Evolutionary conservation across 331 rosid species (phyloP), one percentile per base, ranked within the genome.

Genomic region (Spiraea crenata): DNA sequence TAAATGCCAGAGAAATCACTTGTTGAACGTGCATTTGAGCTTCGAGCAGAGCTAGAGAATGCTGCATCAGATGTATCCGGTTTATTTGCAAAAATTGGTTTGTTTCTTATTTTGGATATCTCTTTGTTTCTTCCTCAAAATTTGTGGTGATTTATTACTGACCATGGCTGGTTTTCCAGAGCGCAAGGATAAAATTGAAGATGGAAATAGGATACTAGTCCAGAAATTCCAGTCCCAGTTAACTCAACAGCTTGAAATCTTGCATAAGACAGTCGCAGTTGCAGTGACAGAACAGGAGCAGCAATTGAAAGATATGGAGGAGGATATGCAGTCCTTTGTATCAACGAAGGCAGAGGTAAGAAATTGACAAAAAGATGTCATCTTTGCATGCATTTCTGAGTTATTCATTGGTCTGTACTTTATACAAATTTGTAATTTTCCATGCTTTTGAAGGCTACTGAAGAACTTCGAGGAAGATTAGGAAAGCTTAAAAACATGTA

Each of bases 231-330:
- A 88, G 82, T 91, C 89, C 62, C 87, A 95, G 66, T 81, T 95
- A 82, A 92, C 96, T 76, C 96, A 85, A 79, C 99, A 95, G 81
- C 96, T 95, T 73, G 98, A 95, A 84, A 77, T 83, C 84, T 80
- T 95, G 88, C 98, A 95, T 81, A 95, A 88, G 96, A 95, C 92
- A 9, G 86, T 95, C 42, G 96, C 99, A 39, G 82, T 87, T 78
- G 87, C 99, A 71, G 99, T 91, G 74, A 86, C 93, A 78, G 96
- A 89, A 78, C 98, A 95, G 77, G 98, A 95, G 85, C 93, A 82
- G 80, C 96, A 95, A 79, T 83, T 95, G 71, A 88, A 83, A 74
- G 96, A 85, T 74, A 95, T 95, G 99, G 99, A 95, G 65, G 90
- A 86, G 64, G 96, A 95, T 79, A 95, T 95, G 99, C 95, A 85